Evolutionary conservation across 371 early-diverging fungal genomes (phyloP), one percentile per base, ranked within the genome.

Genomic region (Quaeritorhiza haematococci): DNA sequence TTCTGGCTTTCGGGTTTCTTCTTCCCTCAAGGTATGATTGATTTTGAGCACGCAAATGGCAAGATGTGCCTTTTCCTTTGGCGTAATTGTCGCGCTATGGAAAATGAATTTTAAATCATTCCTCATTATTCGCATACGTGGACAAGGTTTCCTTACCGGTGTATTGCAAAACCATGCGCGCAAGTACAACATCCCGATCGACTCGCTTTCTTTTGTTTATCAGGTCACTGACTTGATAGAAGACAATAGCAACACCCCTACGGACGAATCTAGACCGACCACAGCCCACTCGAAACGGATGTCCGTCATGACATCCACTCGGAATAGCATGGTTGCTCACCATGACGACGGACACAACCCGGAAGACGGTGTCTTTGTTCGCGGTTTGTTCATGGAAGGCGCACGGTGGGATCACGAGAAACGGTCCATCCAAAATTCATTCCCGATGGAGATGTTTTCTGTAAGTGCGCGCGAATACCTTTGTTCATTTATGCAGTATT

Each of bases 1-100:
- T 80, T 80, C 62, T 80, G 80, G 80, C 64, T 80, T 1, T 71
- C 78, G 5, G 80, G 80, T 5, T 75, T 80, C 63, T 80, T 78
- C 60, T 80, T 77, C 69, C 80, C 80, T 10, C 80, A 80, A 69
- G 74, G 74, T 69, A 44, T 3, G 42, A 3, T 4, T 15, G 42
- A n/a, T n/a, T n/a, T n/a, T n/a, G 13, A 15, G 13, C 15, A 38
- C 13, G n/a, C 41, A 13, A 38, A 38, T 15, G n/a, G 15, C n/a
- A 13, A 38, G n/a, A n/a, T n/a, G 13, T n/a, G n/a, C 13, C 13
- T 13, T 13, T 38, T 38, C 13, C 13, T 38, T 13, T 13, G 38
- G 13, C n/a, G 13, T 13, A 38, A 13, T 38, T 13, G 38, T 38
- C 13, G 38, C n/a, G 38, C n/a, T 13, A n/a, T n/a, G n/a, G n/a